phyloP scores from a whole-genome alignment of 495 filamentous ascomycete genomes.

The Oleoguttula mirabilis region DNA sequence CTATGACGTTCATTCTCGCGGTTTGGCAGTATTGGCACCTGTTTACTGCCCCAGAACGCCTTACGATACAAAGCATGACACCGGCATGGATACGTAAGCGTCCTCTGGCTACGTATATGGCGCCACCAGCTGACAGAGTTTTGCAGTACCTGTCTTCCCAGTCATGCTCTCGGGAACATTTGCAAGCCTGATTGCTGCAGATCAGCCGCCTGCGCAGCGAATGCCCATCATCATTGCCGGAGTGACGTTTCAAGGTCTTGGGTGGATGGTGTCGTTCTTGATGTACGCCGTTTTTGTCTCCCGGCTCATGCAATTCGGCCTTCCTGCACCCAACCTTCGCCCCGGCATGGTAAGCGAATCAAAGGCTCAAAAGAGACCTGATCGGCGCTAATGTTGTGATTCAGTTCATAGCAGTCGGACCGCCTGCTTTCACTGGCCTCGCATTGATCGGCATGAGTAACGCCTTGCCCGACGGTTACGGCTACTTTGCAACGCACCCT shows the following conservation, averaged over 20 bases:
- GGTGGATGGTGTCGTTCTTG: conserved; percentile 36
- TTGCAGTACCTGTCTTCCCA: background rate
- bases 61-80: conserved; percentile 31
- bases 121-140: too few relatives aligned
- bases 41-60: conserved; percentile 34
- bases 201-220: conserved; percentile 32
- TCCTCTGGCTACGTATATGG: conserved; percentile 32
- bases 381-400: too few relatives aligned
- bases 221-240: conserved; percentile 39
- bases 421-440: conserved; percentile 51
- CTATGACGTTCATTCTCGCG: conserved; percentile 31
- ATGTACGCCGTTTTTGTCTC: conserved; percentile 34
- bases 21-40: conserved; percentile 41
- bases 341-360: too few relatives aligned
- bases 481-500: too few relatives aligned
- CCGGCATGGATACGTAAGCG: conserved; percentile 45
- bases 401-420: conserved; percentile 24
- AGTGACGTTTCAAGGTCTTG: conserved; percentile 40
- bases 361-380: too few relatives aligned
- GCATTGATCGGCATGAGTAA: conserved; percentile 55
- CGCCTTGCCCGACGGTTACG: conserved; percentile 29
- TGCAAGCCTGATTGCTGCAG: conserved; percentile 29
- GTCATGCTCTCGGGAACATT: conserved; percentile 39
- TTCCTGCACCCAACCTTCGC: conserved; percentile 20
- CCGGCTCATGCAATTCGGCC: conserved; percentile 24